These are phyloP conservation scores for Colletotrichum caudatum DNA, from an alignment of 2,329 filamentous ascomycete species.

Conservation along the genomic window DNA sequence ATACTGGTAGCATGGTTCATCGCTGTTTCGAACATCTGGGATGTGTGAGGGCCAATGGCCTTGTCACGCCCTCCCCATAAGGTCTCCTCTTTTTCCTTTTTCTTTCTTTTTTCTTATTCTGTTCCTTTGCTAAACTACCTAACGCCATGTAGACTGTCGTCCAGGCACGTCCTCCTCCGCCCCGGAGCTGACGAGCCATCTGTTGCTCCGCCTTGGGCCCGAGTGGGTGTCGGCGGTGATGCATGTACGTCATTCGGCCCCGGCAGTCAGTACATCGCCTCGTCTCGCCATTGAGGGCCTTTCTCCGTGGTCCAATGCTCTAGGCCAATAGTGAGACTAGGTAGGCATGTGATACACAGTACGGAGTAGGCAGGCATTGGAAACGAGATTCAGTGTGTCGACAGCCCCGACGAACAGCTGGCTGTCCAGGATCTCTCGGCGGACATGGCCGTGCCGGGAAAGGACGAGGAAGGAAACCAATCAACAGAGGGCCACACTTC, in stretches of 20 bases:
- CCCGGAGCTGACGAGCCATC: constrained; percentile 33
- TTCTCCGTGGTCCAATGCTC: constrained; percentile 15
- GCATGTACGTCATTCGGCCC: constrained; percentile 40
- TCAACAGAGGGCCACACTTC: background rate
- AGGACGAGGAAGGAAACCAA: background rate
- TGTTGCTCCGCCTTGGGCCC: constrained; percentile 34
- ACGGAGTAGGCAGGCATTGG: background rate
- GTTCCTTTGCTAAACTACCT: no score
- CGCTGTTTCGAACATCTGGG: constrained; percentile 34
- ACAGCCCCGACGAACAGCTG: background rate
- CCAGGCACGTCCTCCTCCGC: constrained; percentile 6
- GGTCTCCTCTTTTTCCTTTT: constrained; percentile 26
- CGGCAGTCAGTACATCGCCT: constrained; percentile 39
- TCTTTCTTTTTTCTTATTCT: background rate
- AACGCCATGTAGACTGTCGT: no score
- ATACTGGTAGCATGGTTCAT: constrained; percentile 34
- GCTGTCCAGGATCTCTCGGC: constrained; percentile 16
- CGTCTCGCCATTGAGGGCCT: constrained; percentile 31
- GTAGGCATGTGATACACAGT: background rate
- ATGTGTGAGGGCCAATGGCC: constrained; percentile 23
- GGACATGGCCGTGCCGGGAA: constrained; percentile 19
- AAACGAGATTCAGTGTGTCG: constrained; percentile 8
- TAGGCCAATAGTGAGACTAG: constrained; percentile 27
- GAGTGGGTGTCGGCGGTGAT: constrained; percentile 33
- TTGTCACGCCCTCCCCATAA: constrained; percentile 32